Evolutionary conservation across 2,329 filamentous ascomycete species (phyloP).

Genomic region (Exophiala alcalophila): DNA sequence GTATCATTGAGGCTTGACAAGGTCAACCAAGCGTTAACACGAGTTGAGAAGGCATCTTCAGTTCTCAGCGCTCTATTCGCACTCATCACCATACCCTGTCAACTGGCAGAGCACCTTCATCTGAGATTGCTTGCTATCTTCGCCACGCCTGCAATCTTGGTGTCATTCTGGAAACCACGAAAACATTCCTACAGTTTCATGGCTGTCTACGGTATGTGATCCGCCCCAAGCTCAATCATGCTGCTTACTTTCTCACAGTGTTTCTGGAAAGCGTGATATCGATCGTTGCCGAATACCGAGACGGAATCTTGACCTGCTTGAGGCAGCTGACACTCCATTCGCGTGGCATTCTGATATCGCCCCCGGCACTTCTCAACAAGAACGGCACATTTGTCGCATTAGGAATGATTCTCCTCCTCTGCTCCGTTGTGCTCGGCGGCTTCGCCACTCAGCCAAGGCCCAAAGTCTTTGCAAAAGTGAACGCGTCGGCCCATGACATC

Average conservation of each 20-base stretch:
- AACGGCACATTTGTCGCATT: background rate
- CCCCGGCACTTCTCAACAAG: too few species aligned
- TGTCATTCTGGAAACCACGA: constrained; percentile 18
- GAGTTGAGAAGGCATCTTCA: constrained; percentile 19
- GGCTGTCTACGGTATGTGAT: constrained; percentile 18
- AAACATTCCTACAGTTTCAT: constrained; percentile 18
- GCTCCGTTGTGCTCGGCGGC: constrained; percentile 1
- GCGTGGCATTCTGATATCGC: too few species aligned
- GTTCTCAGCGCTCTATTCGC: constrained; percentile 17
- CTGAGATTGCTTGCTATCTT: constrained; percentile 15
- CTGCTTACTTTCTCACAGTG: constrained; percentile 9
- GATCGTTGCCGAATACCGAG: constrained; percentile 10
- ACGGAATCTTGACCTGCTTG: background rate
- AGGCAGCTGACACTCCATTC: constrained; percentile 1
- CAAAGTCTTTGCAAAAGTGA: too few species aligned
- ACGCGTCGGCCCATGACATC: too few species aligned
- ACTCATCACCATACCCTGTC: constrained; percentile 17
- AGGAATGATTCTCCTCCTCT: background rate
- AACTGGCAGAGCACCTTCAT: constrained; percentile 15
- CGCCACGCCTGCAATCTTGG: constrained; percentile 9
- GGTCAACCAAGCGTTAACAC: constrained; percentile 21
- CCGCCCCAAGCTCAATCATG: background rate
- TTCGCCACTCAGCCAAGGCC: background rate
- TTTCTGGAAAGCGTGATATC: constrained; percentile 22
- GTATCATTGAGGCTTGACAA: constrained; percentile 19